A percentile compares a stretch with the other conserved stretches of the same genome.
Conservation (phyloP, 2,329 filamentous ascomycete genomes). For the Diaporthe ilicicola region DNA sequence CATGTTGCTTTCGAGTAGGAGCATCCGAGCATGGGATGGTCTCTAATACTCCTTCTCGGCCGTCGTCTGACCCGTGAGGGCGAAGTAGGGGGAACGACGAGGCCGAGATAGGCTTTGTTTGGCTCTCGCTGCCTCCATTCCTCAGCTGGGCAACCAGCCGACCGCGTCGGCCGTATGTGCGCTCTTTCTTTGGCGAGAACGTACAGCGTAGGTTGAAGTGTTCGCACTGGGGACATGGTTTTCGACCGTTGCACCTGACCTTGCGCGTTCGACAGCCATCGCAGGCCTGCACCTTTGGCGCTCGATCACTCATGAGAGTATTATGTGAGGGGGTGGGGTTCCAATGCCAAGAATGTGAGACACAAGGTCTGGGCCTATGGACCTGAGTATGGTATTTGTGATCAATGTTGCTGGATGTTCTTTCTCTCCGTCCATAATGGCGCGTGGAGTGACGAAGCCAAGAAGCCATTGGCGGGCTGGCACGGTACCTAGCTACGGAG, state of each 20-base stretch:
- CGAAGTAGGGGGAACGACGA: neutral
- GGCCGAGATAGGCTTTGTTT: neutral
- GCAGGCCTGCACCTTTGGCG: conserved; percentile 29
- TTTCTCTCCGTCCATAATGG: neutral
- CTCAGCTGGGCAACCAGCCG: neutral
- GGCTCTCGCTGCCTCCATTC: neutral
- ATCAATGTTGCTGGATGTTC: neutral
- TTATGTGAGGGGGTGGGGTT: too few species aligned
- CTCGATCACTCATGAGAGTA: neutral
- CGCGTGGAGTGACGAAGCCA: neutral
- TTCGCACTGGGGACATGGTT: conserved; percentile 51
- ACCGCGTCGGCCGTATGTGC: conserved; percentile 31
- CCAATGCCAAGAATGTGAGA: neutral
- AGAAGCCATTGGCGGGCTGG: conserved; percentile 1
- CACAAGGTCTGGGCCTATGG: neutral
- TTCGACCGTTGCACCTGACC: conserved; percentile 46
- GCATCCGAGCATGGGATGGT: neutral
- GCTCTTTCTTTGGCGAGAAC: conserved; percentile 49
- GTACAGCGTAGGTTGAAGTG: conserved; percentile 55
- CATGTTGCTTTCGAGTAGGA: neutral
- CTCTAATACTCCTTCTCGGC: neutral
- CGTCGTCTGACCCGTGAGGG: neutral
- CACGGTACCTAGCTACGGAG: neutral
- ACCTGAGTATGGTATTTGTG: neutral
- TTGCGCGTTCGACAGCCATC: conserved; percentile 36